Evolutionary conservation across 1,139 yeast species (phyloP).

Genomic region (Yarrowia galli): DNA sequence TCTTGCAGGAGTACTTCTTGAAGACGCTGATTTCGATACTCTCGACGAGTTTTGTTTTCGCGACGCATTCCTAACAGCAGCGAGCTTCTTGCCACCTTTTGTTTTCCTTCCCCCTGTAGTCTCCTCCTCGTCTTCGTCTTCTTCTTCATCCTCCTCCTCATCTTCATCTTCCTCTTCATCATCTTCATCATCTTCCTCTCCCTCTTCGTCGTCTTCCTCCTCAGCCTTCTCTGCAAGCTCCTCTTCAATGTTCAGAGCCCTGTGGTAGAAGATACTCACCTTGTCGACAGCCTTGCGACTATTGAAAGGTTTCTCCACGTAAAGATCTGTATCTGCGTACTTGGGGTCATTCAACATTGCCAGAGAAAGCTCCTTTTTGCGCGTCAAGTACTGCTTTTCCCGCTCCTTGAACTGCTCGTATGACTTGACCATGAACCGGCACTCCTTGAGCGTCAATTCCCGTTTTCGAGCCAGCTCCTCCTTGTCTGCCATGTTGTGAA

Average conservation of each 20-base stretch:
- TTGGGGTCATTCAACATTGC: conserved; percentile 21
- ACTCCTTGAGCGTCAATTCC: conserved; percentile 60
- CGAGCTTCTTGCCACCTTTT: neutral
- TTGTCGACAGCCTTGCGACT: neutral
- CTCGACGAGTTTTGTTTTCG: neutral
- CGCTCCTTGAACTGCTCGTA: conserved; percentile 32
- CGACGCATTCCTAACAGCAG: neutral
- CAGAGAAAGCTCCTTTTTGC: conserved; percentile 15
- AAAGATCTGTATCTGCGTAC: conserved; percentile 22
- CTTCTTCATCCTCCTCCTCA: neutral
- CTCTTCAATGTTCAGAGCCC: neutral
- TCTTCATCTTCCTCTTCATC: conserved; percentile 16
- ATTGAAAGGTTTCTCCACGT: conserved; percentile 11
- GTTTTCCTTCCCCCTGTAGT: neutral
- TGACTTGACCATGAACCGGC: conserved; percentile 55
- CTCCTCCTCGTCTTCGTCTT: too few species aligned
- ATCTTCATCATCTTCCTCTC: neutral
- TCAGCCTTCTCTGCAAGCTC: conserved; percentile 8
- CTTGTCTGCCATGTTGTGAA: conserved; percentile 57
- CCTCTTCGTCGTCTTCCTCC: neutral
- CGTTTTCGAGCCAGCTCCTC: conserved; percentile 62
- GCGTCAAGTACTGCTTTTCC: conserved; percentile 3
- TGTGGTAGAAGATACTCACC: conserved; percentile 15
- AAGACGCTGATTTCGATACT: neutral
- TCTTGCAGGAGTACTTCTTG: neutral